Evolutionary conservation across 2,329 filamentous ascomycete genomes (phyloP).

Genomic region (Leptosphaerulina australis): DNA sequence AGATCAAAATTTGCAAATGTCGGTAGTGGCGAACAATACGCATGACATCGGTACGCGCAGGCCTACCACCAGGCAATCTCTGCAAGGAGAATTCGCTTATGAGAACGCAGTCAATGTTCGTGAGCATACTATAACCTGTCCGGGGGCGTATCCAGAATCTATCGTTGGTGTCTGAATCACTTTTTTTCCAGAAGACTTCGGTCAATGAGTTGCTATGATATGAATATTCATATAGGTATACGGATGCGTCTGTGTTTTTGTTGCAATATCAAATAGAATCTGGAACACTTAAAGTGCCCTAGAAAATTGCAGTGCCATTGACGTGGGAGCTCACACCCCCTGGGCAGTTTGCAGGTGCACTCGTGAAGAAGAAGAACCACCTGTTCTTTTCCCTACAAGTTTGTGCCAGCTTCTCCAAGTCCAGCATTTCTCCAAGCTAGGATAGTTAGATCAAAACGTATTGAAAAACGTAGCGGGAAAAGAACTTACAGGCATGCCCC

Average conservation of each 20-base stretch:
- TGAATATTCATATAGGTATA: background rate
- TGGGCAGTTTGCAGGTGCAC: slow-evolving; percentile 63
- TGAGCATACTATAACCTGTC: background rate
- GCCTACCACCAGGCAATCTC: too few species aligned
- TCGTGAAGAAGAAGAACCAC: slow-evolving; percentile 68
- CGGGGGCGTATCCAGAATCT: background rate
- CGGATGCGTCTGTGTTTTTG: background rate
- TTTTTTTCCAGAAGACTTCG: background rate
- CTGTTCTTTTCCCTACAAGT: slow-evolving; percentile 62
- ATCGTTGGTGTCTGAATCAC: too few species aligned
- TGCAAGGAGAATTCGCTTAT: too few species aligned
- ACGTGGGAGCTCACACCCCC: slow-evolving; percentile 56
- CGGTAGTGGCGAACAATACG: background rate
- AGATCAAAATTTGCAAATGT: background rate
- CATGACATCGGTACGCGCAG: background rate
- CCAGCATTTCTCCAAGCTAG: slow-evolving; percentile 49
- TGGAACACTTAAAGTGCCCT: background rate
- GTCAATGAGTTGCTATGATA: background rate
- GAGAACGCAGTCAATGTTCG: background rate
- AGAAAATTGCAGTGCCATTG: slow-evolving; percentile 51
- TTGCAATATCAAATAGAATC: background rate
- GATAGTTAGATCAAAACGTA: too few species aligned
- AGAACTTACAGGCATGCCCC: slow-evolving; percentile 54
- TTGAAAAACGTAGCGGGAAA: too few species aligned
- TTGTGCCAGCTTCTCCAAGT: slow-evolving; percentile 59